phyloP scores from a whole-genome alignment of 371 early-diverging fungal genomes.

The Syncephalastrum contaminatum region DNA sequence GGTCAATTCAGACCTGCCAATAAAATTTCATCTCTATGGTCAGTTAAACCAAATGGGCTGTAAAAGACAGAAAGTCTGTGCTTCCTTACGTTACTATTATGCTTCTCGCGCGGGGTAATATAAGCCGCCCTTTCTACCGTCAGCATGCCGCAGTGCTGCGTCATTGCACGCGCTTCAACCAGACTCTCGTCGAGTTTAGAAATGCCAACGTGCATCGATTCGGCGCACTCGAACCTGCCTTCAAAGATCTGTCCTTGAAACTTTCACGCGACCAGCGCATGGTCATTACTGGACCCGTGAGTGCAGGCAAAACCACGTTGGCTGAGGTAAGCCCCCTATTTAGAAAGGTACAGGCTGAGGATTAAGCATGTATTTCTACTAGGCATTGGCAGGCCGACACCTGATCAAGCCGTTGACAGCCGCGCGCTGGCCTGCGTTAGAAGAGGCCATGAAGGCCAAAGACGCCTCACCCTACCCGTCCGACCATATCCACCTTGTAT shows the following conservation, averaged over 20 bases:
- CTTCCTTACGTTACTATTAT: no score
- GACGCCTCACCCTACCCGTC: slow-evolving; percentile 30
- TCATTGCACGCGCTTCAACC: slow-evolving; percentile 2
- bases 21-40: no score
- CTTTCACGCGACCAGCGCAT: slow-evolving; percentile 30
- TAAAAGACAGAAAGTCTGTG: no score
- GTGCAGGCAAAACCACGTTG: slow-evolving; percentile 48
- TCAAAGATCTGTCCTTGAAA: slow-evolving; percentile 33
- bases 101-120: no score
- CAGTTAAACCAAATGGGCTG: no score
- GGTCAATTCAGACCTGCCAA: no score
- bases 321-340: slow-evolving; percentile 34
- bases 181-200: slow-evolving; percentile 23
- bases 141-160: not conserved
- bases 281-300: slow-evolving; percentile 48
- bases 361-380: not conserved
- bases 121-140: no score
- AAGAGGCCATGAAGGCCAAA: slow-evolving; percentile 5
- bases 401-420: slow-evolving; percentile 29
- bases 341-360: not conserved
- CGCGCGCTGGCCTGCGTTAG: slow-evolving; percentile 38
- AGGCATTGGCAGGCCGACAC: slow-evolving; percentile 46
- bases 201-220: slow-evolving; percentile 40
- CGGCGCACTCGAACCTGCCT: slow-evolving; percentile 34
- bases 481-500: slow-evolving; percentile 43